phyloP scores from a whole-genome alignment of 225 moss, liverwort and hornwort genomes.

The Sphagnum contortum region DNA sequence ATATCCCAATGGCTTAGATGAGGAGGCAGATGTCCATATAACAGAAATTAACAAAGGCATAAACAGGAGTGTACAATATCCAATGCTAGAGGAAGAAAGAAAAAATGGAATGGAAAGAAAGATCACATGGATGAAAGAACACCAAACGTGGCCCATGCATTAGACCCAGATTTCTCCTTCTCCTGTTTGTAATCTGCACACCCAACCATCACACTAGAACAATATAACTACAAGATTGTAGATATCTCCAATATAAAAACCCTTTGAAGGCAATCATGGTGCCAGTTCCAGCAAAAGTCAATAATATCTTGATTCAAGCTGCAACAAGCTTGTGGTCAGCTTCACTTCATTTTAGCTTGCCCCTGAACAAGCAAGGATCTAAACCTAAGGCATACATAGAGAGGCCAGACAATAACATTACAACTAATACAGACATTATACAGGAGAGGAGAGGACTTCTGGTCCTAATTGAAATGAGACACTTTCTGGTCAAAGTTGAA shows the following conservation, averaged over 20 bases:
- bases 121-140: slow-evolving; percentile 70
- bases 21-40: neutral
- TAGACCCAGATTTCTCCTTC: slow-evolving; percentile 44
- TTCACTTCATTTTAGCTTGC: too few species aligned
- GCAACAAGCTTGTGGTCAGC: too few species aligned
- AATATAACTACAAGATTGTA: too few species aligned
- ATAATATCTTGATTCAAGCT: neutral
- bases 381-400: neutral
- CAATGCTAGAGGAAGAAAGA: neutral
- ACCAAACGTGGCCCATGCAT: slow-evolving; percentile 95
- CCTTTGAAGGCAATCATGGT: too few species aligned
- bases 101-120: neutral
- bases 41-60: neutral
- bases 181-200: slow-evolving; percentile 53
- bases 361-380: neutral
- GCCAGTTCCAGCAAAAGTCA: neutral
- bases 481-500: neutral
- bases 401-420: neutral
- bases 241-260: too few species aligned
- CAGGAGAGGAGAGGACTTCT: neutral
- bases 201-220: neutral
- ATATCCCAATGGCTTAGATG: too few species aligned
- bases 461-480: too few species aligned
- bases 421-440: neutral
- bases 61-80: neutral